These are phyloP conservation scores for Phytophthora meadii DNA, from an alignment of 352 stramenopile species.

Conservation along the genomic window DNA sequence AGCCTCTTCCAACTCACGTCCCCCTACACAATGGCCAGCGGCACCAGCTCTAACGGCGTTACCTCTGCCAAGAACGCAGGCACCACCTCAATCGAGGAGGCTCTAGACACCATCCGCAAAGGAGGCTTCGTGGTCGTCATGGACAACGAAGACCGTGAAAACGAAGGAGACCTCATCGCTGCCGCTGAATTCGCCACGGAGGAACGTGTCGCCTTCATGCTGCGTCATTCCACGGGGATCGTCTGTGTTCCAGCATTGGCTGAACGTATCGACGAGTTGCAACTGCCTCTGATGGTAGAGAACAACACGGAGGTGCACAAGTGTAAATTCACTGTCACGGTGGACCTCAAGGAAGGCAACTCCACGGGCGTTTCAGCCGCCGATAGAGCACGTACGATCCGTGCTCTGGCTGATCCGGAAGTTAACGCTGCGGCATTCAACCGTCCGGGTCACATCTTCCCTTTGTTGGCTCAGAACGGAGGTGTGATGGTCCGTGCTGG, in stretches of 20 bases:
- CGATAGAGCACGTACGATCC: conserved; percentile 94
- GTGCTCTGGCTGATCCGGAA: conserved; percentile 85
- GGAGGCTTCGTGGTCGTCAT: conserved; percentile 87
- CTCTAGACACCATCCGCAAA: conserved; percentile 65
- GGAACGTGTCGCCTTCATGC: conserved; percentile 94
- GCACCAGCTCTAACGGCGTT: conserved; percentile 18
- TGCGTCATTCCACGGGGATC: conserved; percentile 97
- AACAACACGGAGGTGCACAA: conserved; percentile 98
- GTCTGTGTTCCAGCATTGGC: conserved; percentile 95
- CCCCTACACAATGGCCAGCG: conserved; percentile 16
- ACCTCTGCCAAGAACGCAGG: conserved; percentile 32
- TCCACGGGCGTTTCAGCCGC: conserved; percentile 96
- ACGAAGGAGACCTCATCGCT: conserved; percentile 99
- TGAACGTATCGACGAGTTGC: conserved; percentile 86
- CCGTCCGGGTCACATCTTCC: conserved; percentile 81
- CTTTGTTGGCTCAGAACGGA: conserved; percentile 66
- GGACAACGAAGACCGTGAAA: conserved; percentile 98
- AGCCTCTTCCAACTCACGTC: conserved; percentile 12
- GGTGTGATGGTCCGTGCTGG: conserved; percentile 88
- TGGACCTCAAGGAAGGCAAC: conserved; percentile 93
- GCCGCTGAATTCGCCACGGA: conserved; percentile 94
- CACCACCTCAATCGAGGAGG: conserved; percentile 71
- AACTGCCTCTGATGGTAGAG: conserved; percentile 95
- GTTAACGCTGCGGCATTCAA: conserved; percentile 70
- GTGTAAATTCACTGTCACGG: conserved; percentile 97